Evolutionary conservation across 352 stramenopile genomes (phyloP), one percentile per base, ranked within the genome.

Genomic region (Pythium grandisporangium): DNA sequence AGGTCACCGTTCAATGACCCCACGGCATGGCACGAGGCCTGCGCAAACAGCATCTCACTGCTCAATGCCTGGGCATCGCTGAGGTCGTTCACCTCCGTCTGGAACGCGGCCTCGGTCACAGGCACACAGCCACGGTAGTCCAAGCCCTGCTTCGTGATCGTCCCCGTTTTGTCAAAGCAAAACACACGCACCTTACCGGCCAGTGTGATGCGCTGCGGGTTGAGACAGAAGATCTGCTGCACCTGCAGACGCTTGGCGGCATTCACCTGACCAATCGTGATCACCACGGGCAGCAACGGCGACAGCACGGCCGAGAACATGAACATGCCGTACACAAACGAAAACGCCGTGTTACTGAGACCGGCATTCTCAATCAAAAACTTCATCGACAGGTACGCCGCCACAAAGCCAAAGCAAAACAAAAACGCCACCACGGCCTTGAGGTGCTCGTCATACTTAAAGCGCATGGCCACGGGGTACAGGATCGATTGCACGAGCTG

Each of bases 21-120:
- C 0, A 97, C 60, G 17, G 76, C 74, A 45, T 97, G 88, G 51
- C 83, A 96, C 29, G 80, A 73, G 19, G 84, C 79, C 34, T 96
- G 48, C 19, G 64, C 65, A 40, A 66, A 85, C 58, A 76, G 70
- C 60, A 81, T 78, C 34, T 61, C 55, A 40, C 49, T 30, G 37
- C 42, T 48, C 30, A 79, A 39, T 1, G 54, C 51, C 37, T 25
- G 60, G 11, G 56, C 70, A n/a, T n/a, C n/a, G 42, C 48, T 71
- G 48, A 66, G 81, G 42, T 69, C 82, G 57, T 68, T 92, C 52
- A 67, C 66, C 29, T 81, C 68, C 3, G 38, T 36, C 16, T 59
- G 43, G 53, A 81, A 79, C 30, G 51, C 48, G 17, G 48, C 55
- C 21, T 13, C 27, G 8, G 23, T 26, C 8, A 58, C 45, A 27